Evolutionary conservation across 202 grass and related monocot genomes (phyloP).

Genomic region (Setaria viridis): DNA sequence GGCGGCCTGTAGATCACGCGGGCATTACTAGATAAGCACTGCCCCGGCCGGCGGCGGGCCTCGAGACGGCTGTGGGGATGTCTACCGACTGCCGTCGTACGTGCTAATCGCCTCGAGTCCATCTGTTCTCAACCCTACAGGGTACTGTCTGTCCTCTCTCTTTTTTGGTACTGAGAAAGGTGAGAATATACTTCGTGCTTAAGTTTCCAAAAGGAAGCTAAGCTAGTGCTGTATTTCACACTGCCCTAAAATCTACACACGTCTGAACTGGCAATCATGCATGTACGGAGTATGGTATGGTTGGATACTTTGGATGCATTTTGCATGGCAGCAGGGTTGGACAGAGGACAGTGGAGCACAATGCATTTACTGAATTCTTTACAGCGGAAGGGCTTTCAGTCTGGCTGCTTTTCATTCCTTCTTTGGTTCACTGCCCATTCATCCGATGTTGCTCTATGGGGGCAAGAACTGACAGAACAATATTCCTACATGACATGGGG

Average conservation of each 20-base stretch:
- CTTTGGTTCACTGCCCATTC: constrained; percentile 28
- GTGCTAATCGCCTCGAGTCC: not conserved
- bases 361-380: not conserved
- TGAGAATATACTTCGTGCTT: constrained; percentile 42
- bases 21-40: constrained; percentile 39
- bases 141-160: not conserved
- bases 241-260: not conserved
- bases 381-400: not conserved
- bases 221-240: no score
- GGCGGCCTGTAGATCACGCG: constrained; percentile 1
- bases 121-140: constrained; percentile 29
- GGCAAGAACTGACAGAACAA: constrained; percentile 10
- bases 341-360: not conserved
- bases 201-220: constrained; percentile 14
- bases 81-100: not conserved
- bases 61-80: constrained; percentile 28
- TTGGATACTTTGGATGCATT: not conserved
- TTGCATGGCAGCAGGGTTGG: not conserved
- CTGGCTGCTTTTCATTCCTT: constrained; percentile 1
- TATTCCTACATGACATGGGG: constrained; percentile 2
- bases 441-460: constrained; percentile 29
- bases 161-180: not conserved
- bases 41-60: not conserved
- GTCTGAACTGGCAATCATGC: not conserved
- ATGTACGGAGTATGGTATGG: not conserved